These are phyloP conservation scores for Umbellularia californica DNA, from an alignment of 164 flowering plant species.

Conservation along the genomic window DNA sequence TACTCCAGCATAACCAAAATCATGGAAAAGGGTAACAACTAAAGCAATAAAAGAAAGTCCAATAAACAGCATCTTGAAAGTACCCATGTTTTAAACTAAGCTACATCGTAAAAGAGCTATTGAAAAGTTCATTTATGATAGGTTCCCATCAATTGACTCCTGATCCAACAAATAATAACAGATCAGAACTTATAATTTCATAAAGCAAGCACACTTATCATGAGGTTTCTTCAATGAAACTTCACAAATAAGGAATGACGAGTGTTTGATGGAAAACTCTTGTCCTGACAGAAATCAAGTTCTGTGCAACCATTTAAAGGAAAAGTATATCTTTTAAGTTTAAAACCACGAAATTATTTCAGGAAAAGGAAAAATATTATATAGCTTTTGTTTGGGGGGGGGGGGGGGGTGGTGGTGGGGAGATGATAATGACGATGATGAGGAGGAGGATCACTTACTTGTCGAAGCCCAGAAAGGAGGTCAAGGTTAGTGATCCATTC, in stretches of 20 bases:
- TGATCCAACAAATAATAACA: neutral
- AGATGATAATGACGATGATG: neutral
- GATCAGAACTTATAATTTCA: neutral
- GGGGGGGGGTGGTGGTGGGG: accelerated
- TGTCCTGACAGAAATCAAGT: no score
- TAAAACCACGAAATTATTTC: no score
- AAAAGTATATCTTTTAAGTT: no score
- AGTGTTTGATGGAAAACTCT: no score
- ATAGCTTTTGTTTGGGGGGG: neutral
- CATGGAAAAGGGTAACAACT: neutral
- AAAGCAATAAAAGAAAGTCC: neutral
- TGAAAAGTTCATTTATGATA: no score
- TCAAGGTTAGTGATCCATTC: constrained; percentile 87
- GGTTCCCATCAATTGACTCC: neutral
- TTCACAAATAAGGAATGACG: no score
- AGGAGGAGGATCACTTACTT: constrained; percentile 37
- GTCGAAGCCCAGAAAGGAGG: constrained; percentile 61
- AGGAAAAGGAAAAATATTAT: neutral
- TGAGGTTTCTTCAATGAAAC: neutral
- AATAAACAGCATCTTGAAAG: neutral
- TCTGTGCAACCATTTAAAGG: no score
- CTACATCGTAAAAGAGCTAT: neutral
- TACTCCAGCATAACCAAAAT: neutral
- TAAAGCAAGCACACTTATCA: neutral
- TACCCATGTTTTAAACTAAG: neutral